Evolutionary conservation across 2,329 filamentous ascomycete species (phyloP).

Genomic region (Verticillium alfalfae): DNA sequence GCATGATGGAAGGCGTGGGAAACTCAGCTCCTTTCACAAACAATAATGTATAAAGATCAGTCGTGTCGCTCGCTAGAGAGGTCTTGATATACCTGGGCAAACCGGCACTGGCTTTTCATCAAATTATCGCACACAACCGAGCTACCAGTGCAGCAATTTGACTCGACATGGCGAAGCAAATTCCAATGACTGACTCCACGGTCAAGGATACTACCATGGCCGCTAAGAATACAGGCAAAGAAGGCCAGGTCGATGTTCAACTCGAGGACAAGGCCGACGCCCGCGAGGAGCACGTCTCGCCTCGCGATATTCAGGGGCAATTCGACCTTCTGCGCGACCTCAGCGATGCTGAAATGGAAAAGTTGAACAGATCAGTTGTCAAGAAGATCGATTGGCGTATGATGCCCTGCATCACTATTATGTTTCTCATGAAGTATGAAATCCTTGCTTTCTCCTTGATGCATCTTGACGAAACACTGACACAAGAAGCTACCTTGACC

Average conservation of each 20-base stretch:
- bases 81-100: neutral
- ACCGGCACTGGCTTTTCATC: neutral
- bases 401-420: slow-evolving; percentile 19
- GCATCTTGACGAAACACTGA: neutral
- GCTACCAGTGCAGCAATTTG: neutral
- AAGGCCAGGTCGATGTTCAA: slow-evolving; percentile 4
- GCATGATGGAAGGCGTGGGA: neutral
- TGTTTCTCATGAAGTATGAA: slow-evolving; percentile 19
- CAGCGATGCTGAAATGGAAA: slow-evolving; percentile 14
- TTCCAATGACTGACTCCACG: neutral
- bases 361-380: slow-evolving; percentile 19
- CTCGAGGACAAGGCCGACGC: neutral
- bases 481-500: slow-evolving; percentile 36
- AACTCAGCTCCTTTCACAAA: neutral
- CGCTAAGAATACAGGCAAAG: neutral
- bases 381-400: slow-evolving; percentile 23
- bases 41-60: neutral
- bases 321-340: slow-evolving; percentile 16
- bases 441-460: neutral
- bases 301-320: slow-evolving; percentile 15
- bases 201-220: neutral
- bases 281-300: neutral
- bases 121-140: neutral
- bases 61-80: neutral
- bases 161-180: neutral